Evolutionary conservation across 495 filamentous ascomycete species (phyloP), one percentile per base, ranked within the genome.

Genomic region (Tuber borchii): DNA sequence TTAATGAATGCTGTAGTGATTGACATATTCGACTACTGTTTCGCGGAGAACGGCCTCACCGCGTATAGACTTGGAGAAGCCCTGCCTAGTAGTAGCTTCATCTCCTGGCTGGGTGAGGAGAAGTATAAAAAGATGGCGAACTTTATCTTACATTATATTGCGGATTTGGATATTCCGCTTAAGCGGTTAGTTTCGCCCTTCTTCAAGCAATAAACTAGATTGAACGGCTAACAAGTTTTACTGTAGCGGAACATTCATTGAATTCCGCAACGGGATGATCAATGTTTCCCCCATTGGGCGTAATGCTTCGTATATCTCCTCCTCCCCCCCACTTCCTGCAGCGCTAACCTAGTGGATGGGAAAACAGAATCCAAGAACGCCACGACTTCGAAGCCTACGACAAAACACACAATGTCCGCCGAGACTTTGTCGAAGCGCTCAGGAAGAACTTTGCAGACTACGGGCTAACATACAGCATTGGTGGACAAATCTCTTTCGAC

Each of bases 221-320:
- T 14, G 9, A 19, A 48, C 34, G 46, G 40, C 65, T 73, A 51
- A 77, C n/a, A 44, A 16, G 70, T 51, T 20, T 14, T 17, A 22
- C 22, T n/a, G 31, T 19, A 81, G 95, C 69, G 95, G 95, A 78
- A 99, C 95, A 44, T 99, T 99, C 83, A 85, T 99, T 76, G 95
- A 99, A 87, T 99, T 97, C 87, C 89, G 92, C 76, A 97, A 95
- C 83, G 95, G 95, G 84, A 98, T 98, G 95, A 89, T 99, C 84
- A 99, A 99, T 79, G 86, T 99, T 78, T 91, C 89, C 51, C 95
- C 95, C 65, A 88, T 98, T 80, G 95, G 95, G n/a, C 88, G 95
- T 72, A 97, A 97, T 79, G 95, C 95, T 31, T 81, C 79, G 79
- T 81, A 81, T 72, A 44, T 26, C 39, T 44, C 75, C 40, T 12